Evolutionary conservation across 1,139 yeast genomes (phyloP).

Genomic region (Sugiyamaella neomexicana): DNA sequence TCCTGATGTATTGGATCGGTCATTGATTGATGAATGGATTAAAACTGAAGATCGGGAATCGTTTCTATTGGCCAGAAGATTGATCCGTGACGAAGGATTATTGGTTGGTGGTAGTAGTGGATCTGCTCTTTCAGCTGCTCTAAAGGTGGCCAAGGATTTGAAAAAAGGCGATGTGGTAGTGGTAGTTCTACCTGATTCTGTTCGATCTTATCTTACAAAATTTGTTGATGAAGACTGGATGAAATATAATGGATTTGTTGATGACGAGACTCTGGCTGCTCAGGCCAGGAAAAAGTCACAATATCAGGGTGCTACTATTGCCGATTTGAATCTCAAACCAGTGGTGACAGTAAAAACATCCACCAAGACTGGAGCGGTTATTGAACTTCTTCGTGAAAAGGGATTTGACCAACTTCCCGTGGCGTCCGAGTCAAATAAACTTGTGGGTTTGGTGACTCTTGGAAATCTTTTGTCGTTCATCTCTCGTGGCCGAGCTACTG

Average conservation of each 20-base stretch:
- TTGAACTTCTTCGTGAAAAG: slow-evolving; percentile 68
- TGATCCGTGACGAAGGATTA: slow-evolving; percentile 83
- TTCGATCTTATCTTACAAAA: slow-evolving; percentile 83
- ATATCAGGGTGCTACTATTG: slow-evolving; percentile 61
- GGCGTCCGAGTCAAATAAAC: slow-evolving; percentile 57
- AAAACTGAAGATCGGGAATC: slow-evolving; percentile 85
- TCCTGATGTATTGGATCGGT: slow-evolving; percentile 76
- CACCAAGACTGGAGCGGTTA: slow-evolving; percentile 65
- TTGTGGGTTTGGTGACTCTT: slow-evolving; percentile 75
- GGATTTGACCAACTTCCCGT: slow-evolving; percentile 90
- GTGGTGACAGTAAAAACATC: slow-evolving; percentile 71
- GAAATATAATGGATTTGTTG: slow-evolving; percentile 70
- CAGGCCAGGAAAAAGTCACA: slow-evolving; percentile 48
- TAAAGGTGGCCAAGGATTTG: slow-evolving; percentile 66
- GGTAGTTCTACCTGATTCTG: slow-evolving; percentile 83
- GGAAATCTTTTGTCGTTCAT: slow-evolving; percentile 70
- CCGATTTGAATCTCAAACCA: slow-evolving; percentile 74
- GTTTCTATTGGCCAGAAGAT: slow-evolving; percentile 77
- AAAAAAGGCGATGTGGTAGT: slow-evolving; percentile 76
- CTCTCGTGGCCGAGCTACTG: slow-evolving; percentile 61
- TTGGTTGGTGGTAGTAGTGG: slow-evolving; percentile 90
- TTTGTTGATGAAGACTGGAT: slow-evolving; percentile 94
- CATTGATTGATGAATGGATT: slow-evolving; percentile 73
- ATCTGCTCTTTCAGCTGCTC: slow-evolving; percentile 78
- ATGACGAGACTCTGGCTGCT: slow-evolving; percentile 48